Evolutionary conservation across 441 rosid species (phyloP), one percentile per base, ranked within the genome.

Genomic region (Flueggea neowawraea): DNA sequence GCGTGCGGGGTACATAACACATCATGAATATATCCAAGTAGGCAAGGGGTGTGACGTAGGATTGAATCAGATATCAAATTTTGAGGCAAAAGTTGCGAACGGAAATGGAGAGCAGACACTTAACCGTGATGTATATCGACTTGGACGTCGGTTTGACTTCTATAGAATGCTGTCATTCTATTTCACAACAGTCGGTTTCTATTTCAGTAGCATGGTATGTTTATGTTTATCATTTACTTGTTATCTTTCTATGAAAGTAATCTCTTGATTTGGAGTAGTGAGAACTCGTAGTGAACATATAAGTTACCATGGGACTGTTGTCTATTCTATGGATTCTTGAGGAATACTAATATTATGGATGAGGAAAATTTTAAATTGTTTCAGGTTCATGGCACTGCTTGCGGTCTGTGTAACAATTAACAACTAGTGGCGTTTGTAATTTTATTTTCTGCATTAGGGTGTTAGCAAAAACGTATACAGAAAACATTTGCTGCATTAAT

Each of bases 81-180:
- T 95, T 71, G 99, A 95, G 80, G 99, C 99, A 31, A 92, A 92
- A 78, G 96, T 92, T 77, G 97, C 99, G 59, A 95, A 85, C 73
- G 99, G 99, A 73, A 95, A 92, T 63, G 99, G 99, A 32, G 99
- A 95, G 78, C 99, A 92, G 82, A 95, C 98, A 6, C 90, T 95
- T 60, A 88, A 98, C 55, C 98, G 98, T 51, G 99, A 95, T 70
- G 91, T 84, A 70, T 92, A 95, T 73, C 84, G 98, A 64, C 88
- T 95, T 55, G 98, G 98, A 0, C 95, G 84, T 64, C 92, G 90
- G 50, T 87, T 92, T 74, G 98, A 95, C 75, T 95, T 95, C 84
- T 95, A 85, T 63, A 84, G 98, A 76, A 95, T 95, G 98, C 83
- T 95, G 60, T 95, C 99, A 12, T 90, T 95, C 84, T 95, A 91